A percentile compares a stretch with the other conserved stretches of the same genome.
These are phyloP conservation scores for Pneumocystis carinii DNA, from an alignment of 1,139 yeast genomes.

Conservation along the genomic window DNA sequence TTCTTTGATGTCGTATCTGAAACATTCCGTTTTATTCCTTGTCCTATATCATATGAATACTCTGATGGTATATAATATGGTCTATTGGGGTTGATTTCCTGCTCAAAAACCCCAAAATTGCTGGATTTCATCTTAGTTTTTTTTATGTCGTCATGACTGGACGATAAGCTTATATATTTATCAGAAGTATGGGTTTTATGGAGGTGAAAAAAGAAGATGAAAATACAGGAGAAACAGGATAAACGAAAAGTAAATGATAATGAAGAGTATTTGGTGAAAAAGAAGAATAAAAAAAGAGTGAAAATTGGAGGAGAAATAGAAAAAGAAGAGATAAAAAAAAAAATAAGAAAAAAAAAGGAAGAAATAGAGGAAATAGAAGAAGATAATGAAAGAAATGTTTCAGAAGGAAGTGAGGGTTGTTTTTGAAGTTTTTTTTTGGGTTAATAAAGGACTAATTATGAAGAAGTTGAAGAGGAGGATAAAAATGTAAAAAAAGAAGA, in stretches of 20 bases:
- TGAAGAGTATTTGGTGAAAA: not conserved
- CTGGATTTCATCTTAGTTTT: not conserved
- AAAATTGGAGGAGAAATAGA: not conserved
- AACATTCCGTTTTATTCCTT: not conserved
- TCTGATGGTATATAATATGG: not conserved
- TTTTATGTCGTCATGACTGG: not conserved
- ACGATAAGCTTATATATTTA: too few species aligned
- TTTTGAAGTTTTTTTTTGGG: not conserved
- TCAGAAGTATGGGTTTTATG: too few species aligned
- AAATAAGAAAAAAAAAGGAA: not conserved
- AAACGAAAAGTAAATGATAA: not conserved
- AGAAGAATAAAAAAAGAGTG: not conserved
- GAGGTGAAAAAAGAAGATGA: too few species aligned
- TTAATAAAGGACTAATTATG: not conserved
- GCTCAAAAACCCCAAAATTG: not conserved
- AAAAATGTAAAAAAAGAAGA: constrained; percentile 17
- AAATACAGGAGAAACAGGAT: too few species aligned
- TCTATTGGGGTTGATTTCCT: not conserved
- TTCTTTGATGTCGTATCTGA: not conserved
- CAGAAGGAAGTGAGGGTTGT: not conserved
- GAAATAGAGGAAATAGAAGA: not conserved
- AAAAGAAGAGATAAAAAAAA: not conserved
- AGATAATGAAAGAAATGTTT: not conserved
- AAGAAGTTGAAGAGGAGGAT: constrained; percentile 8
- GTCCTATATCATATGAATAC: not conserved